Conservation (phyloP, 495 filamentous ascomycete genomes). For the Penicillium crystallinum region DNA sequence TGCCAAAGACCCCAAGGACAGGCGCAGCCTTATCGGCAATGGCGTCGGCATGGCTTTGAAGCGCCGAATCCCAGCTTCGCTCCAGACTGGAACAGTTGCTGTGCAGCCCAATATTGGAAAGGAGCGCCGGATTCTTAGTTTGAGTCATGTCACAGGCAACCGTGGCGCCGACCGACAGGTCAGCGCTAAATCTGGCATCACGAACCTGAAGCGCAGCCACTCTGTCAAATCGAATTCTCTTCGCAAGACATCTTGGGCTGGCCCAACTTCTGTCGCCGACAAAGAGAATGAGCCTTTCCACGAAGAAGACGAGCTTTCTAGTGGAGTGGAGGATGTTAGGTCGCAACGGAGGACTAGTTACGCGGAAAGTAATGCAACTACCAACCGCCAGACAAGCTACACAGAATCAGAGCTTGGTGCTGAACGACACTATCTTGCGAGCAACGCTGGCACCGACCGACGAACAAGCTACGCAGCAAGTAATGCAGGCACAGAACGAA, state of each 20-base stretch:
- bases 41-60: slow-evolving; percentile 51
- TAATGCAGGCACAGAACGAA: slow-evolving; percentile 46
- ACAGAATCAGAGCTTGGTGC: neutral
- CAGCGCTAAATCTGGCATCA: slow-evolving; percentile 40
- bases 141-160: slow-evolving; percentile 83
- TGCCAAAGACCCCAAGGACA: slow-evolving; percentile 35
- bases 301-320: slow-evolving; percentile 48
- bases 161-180: slow-evolving; percentile 55
- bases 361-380: slow-evolving; percentile 33
- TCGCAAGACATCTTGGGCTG: slow-evolving; percentile 74
- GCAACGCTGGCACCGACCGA: no score
- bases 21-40: slow-evolving; percentile 40
- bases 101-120: slow-evolving; percentile 42
- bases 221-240: slow-evolving; percentile 61
- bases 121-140: slow-evolving; percentile 74
- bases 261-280: slow-evolving; percentile 44
- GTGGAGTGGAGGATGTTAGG: slow-evolving; percentile 41
- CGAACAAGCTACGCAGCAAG: slow-evolving; percentile 44
- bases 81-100: slow-evolving; percentile 44
- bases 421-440: no score
- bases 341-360: slow-evolving; percentile 53
- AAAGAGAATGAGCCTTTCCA: slow-evolving; percentile 59
- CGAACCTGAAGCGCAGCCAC: slow-evolving; percentile 60
- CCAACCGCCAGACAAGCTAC: slow-evolving; percentile 14
- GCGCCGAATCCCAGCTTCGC: slow-evolving; percentile 35